These are phyloP conservation scores for Cladophialophora psammophila DNA, from an alignment of 2,329 filamentous ascomycete species.

Conservation along the genomic window DNA sequence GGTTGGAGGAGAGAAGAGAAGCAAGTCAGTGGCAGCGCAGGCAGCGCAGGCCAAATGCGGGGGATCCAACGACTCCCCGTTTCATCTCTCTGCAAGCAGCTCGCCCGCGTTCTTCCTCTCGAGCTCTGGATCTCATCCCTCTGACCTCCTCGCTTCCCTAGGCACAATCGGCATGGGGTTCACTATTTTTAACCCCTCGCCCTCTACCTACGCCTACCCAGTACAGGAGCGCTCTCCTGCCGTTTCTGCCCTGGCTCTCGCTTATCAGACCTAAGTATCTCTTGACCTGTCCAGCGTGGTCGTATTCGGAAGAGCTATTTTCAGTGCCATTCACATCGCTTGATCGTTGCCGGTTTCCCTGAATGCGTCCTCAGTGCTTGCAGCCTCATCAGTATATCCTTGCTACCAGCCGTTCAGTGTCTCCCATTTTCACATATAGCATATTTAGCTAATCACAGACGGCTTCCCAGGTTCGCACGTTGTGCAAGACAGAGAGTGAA, in stretches of 20 bases:
- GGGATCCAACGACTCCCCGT: background rate
- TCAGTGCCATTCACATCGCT: slow-evolving; percentile 7
- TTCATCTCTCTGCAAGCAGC: background rate
- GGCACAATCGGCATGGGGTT: background rate
- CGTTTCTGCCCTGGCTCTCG: background rate
- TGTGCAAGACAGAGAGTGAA: background rate
- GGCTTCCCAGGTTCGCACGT: background rate
- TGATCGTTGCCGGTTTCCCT: background rate
- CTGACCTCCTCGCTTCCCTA: background rate
- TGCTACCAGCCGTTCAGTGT: background rate
- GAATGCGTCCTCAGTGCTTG: background rate
- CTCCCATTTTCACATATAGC: background rate
- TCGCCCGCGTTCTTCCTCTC: background rate
- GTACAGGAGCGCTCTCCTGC: background rate
- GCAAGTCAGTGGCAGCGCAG: background rate
- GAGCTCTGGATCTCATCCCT: background rate
- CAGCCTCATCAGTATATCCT: background rate
- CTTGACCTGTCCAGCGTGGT: background rate
- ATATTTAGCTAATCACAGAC: background rate
- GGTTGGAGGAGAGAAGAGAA: background rate
- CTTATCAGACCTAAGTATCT: background rate
- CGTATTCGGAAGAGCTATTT: slow-evolving; percentile 24
- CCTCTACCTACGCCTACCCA: background rate
- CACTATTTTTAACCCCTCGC: slow-evolving; percentile 1
- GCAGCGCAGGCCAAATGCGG: background rate